Percentiles rank a stretch among this genome's conserved stretches.
phyloP scores from a whole-genome alignment of 2,329 filamentous ascomycete genomes.

The Clarireedia monteithiana region DNA sequence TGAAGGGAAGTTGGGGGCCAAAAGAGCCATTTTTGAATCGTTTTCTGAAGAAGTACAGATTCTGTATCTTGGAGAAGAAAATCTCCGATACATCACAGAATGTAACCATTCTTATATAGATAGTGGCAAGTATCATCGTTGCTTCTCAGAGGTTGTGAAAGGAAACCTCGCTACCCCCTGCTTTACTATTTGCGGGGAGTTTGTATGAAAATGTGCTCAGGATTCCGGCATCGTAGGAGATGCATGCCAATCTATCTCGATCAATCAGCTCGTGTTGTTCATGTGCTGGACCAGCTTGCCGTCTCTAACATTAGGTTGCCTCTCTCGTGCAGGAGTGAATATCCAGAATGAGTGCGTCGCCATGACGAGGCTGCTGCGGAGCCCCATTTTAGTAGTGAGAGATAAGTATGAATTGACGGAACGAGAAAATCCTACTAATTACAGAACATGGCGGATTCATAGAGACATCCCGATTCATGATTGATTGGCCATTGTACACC shows the following conservation, averaged over 20 bases:
- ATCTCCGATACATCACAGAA: background rate
- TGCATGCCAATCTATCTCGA: background rate
- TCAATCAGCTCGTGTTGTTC: background rate
- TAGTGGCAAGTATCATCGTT: background rate
- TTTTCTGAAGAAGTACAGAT: background rate
- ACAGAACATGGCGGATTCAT: too few relatives aligned
- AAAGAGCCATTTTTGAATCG: conserved; percentile 4
- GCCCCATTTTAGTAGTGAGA: background rate
- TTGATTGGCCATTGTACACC: too few relatives aligned
- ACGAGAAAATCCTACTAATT: too few relatives aligned
- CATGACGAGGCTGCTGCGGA: too few relatives aligned
- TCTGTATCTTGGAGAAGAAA: background rate
- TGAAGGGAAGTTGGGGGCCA: background rate
- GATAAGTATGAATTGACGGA: too few relatives aligned
- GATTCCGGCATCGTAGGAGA: background rate
- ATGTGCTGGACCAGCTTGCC: background rate
- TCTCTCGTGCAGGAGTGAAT: background rate
- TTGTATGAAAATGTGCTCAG: background rate
- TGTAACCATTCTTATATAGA: conserved; percentile 5
- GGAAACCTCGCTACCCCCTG: background rate
- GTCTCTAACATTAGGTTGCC: too few relatives aligned
- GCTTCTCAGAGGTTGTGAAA: background rate
- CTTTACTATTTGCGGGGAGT: background rate
- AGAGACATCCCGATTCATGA: too few relatives aligned
- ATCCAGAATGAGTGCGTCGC: too few relatives aligned